Evolutionary conservation across 2,329 filamentous ascomycete genomes (phyloP).

Genomic region (Clathrospora elynae): DNA sequence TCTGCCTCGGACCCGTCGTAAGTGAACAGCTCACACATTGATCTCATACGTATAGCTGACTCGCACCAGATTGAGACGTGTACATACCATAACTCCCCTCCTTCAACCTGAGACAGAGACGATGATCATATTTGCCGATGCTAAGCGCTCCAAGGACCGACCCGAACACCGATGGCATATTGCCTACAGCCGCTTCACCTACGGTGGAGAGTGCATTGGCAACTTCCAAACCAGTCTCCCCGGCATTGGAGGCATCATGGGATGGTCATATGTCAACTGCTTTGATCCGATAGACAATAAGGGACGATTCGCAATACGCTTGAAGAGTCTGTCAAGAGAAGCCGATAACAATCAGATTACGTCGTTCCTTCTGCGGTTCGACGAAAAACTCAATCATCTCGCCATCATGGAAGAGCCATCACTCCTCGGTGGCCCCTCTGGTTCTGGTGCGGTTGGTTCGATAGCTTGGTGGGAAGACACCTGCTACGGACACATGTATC

Average conservation of each 20-base stretch:
- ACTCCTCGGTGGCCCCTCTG: no score
- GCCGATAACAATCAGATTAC: background rate
- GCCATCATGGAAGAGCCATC: slow-evolving; percentile 1
- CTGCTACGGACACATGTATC: slow-evolving; percentile 3
- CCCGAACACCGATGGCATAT: background rate
- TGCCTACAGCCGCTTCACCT: slow-evolving; percentile 18
- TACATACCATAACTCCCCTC: slow-evolving; percentile 8
- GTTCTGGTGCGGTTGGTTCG: background rate
- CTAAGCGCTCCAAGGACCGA: background rate
- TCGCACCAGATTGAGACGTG: background rate
- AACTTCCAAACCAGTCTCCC: background rate
- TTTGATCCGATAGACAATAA: slow-evolving; percentile 12
- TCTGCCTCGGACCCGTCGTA: background rate
- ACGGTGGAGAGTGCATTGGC: slow-evolving; percentile 12
- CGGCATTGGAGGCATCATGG: background rate
- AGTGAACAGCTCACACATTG: slow-evolving; percentile 2
- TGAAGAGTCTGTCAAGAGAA: background rate
- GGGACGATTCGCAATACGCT: slow-evolving; percentile 1
- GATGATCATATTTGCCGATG: slow-evolving; percentile 15
- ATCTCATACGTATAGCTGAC: slow-evolving; percentile 8
- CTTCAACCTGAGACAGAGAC: slow-evolving; percentile 20
- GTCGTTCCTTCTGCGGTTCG: slow-evolving; percentile 14
- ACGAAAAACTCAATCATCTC: slow-evolving; percentile 18
- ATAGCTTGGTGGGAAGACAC: slow-evolving; percentile 26
- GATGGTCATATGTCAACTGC: background rate